Evolutionary conservation across 331 rosid genomes (phyloP).

Genomic region (Cydonia oblonga): DNA sequence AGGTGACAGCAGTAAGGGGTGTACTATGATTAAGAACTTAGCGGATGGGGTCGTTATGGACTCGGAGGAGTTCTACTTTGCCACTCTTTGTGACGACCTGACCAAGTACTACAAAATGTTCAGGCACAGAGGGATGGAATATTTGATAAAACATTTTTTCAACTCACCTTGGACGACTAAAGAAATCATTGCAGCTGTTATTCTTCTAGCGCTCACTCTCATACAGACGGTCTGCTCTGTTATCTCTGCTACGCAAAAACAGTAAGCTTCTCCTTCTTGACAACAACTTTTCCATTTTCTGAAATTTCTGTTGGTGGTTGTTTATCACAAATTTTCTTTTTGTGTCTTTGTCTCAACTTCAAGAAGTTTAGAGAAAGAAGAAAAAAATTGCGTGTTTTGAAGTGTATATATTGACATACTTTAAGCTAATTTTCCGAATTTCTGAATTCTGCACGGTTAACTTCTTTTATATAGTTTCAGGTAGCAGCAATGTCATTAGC

Average conservation of each 20-base stretch:
- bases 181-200: conserved; percentile 4
- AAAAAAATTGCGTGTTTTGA: too few relatives aligned
- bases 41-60: conserved; percentile 2
- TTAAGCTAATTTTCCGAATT: too few relatives aligned
- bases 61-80: neutral
- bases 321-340: too few relatives aligned
- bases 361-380: too few relatives aligned
- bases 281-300: too few relatives aligned
- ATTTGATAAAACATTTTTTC: conserved; percentile 7
- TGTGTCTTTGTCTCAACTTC: too few relatives aligned
- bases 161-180: conserved; percentile 9
- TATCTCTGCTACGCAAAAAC: neutral
- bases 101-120: neutral
- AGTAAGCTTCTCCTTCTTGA: neutral
- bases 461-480: too few relatives aligned
- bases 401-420: too few relatives aligned
- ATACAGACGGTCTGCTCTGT: neutral
- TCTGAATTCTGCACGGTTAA: neutral
- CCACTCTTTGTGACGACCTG: neutral
- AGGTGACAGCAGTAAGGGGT: neutral
- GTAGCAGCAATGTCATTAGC: too few relatives aligned
- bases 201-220: neutral
- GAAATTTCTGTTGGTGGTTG: too few relatives aligned
- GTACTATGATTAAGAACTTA: neutral
- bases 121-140: conserved; percentile 7